Base-by-base conservation (phyloP, 2,329 filamentous ascomycete genomes). In the Calonectria pseudoreteaudii region DNA sequence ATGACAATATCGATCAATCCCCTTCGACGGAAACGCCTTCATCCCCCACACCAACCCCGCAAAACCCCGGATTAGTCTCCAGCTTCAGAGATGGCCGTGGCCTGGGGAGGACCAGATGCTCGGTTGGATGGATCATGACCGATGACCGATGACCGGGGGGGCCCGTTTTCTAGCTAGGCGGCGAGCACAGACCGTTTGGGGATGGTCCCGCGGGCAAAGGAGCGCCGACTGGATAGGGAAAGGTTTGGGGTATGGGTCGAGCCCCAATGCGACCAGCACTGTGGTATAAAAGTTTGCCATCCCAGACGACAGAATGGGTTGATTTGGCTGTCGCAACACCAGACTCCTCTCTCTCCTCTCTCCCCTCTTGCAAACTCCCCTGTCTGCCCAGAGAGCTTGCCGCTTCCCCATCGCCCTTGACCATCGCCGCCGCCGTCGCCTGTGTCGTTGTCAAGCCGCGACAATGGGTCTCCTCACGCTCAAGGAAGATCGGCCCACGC, bases 401-500 rank as follows among this genome's bases (percentile, higher is more conserved):
- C 14, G 34, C n/a, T 31, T 36, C 30, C 38, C 53, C 20, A 60
- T 47, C 70, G 52, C 28, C 8, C 28, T 50, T 34, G 31, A n/a
- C 62, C 64, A n/a, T 47, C 11, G 30, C 20, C 52, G 11, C 30
- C 7, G 30, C 20, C 52, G 11, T 20, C 7, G 30, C 5, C 18
- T 16, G 7, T 41, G 20, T 30, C 8, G 30, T 31, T 65, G 18
- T 49, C 60, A 52, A 68, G 30, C 41, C 56, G 41, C 47, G 73
- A 81, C 53, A 56, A 88, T 88, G 86, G 84, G 85, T 74, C 81
- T 91, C 76, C 85, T 91, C 68, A 80, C 86, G 28, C 85, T 91
- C 73, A 87, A 87, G 49, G 90, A 91, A 81, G 90, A 91, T 79
- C 82, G 90, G 84, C 88, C 90, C 44, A 91, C 90, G 83, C 90